These are phyloP conservation scores for Pleurotus djamor DNA, from an alignment of 768 basidiomycete genomes.

Conservation along the genomic window DNA sequence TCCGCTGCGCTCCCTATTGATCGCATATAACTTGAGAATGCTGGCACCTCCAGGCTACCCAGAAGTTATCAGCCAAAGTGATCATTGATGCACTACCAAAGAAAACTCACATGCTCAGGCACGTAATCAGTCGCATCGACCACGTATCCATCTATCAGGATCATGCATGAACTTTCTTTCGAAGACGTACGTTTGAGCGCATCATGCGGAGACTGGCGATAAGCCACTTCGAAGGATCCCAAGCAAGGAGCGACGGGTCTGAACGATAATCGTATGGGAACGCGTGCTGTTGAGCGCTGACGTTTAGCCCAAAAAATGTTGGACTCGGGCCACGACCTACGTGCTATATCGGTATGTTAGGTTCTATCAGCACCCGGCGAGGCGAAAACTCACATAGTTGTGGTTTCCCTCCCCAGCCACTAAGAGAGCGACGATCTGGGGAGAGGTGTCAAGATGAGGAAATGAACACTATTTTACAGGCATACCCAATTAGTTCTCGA, in stretches of 20 bases:
- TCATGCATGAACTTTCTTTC: conserved; percentile 37
- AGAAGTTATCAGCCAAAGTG: neutral
- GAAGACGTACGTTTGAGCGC: conserved; percentile 29
- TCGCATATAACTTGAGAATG: conserved; percentile 52
- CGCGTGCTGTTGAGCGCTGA: conserved; percentile 46
- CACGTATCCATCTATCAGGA: conserved; percentile 59
- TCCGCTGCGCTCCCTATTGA: conserved; percentile 10
- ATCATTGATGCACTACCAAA: neutral
- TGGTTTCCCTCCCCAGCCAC: conserved; percentile 81
- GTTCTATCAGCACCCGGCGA: neutral
- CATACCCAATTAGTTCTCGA: conserved; percentile 71
- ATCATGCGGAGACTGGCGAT: conserved; percentile 51
- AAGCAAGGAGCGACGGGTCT: conserved; percentile 56
- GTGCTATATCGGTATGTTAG: neutral
- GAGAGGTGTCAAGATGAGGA: neutral
- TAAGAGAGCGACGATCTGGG: conserved; percentile 61
- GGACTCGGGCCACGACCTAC: no score
- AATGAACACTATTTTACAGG: neutral
- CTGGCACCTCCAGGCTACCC: conserved; percentile 60
- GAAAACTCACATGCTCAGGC: conserved; percentile 62
- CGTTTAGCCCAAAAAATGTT: no score
- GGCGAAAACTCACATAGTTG: conserved; percentile 55
- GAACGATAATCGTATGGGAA: conserved; percentile 81
- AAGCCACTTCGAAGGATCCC: conserved; percentile 85
- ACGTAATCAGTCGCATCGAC: conserved; percentile 63